phyloP scores from a whole-genome alignment of 257 asterid genomes.

The Plantago ovata region DNA sequence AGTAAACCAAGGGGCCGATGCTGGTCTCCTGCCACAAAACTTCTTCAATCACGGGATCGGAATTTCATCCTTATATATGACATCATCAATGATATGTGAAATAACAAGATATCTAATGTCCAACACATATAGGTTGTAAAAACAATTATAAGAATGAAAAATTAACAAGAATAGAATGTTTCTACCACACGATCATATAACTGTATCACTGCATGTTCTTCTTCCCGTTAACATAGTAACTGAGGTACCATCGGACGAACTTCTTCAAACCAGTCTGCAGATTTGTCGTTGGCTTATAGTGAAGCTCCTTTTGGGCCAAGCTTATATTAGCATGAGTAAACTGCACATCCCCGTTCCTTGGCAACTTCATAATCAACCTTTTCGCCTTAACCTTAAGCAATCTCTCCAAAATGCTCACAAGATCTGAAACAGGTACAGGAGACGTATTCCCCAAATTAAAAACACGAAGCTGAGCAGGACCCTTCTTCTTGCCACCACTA shows the following conservation, averaged over 20 bases:
- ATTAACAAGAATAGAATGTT: conserved; percentile 58
- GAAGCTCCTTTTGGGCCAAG: conserved; percentile 21
- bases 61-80: conserved; percentile 31
- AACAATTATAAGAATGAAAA: conserved; percentile 68
- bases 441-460: conserved; percentile 25
- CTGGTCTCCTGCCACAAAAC: conserved; percentile 29
- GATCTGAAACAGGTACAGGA: conserved; percentile 23
- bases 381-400: conserved; percentile 20
- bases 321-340: conserved; percentile 25
- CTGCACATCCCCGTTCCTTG: conserved; percentile 27
- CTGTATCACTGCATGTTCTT: conserved; percentile 63
- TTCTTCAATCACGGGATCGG: conserved; percentile 36
- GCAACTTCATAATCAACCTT: conserved; percentile 19
- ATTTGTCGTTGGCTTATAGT: conserved; percentile 22
- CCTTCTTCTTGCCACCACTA: conserved; percentile 32
- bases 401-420: conserved; percentile 25
- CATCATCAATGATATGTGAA: conserved; percentile 37
- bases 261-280: conserved; percentile 24
- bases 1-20: conserved; percentile 19
- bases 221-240: conserved; percentile 50
- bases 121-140: conserved; percentile 41
- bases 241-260: conserved; percentile 20
- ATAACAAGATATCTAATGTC: conserved; percentile 38
- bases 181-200: conserved; percentile 52
- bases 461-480: conserved; percentile 31